Base-by-base conservation (phyloP, 2,329 filamentous ascomycete species). In the Alternaria brassicae region DNA sequence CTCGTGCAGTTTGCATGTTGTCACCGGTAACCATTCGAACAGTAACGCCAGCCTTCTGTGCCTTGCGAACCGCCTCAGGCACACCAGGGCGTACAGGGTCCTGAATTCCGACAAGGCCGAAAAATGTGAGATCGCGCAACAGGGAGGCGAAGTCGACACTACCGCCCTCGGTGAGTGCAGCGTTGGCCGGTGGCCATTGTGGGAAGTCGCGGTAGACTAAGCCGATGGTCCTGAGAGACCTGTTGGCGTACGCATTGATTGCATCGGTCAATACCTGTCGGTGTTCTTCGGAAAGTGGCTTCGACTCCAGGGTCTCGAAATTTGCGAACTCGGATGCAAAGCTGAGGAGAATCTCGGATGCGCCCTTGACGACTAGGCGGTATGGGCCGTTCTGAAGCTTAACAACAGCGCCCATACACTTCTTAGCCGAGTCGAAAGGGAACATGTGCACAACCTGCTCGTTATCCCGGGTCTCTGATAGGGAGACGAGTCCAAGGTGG, bases 11-110 rank as follows among this genome's bases (percentile, higher is more conserved):
- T 80, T 94, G 94, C 77, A 90, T 91, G 81, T 96, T 97, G 80
- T 99, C 94, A 72, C 95, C 94, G 44, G 95, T 98, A 77, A 99
- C 96, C 68, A 99, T 93, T 69, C 97, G 92, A 48, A 99, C 92
- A 60, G 93, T 90, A 71, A 98, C 97, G 66, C 95, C 94, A 62
- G 95, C 95, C 63, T 91, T 87, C 79, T 90, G 91, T 80, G 94
- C 97, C 77, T 95, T 91, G 75, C 85, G 84, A 70, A 98, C 95
- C 53, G 94, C 93, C 42, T 83, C 85, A 50, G 91, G 86, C 9
- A 97, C 95, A 80, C 98, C 94, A 34, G 92, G 90, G 37, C 95
- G 91, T 68, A 95, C 94, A 66, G 95, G 95, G 75, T 98, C 95
- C 71, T 97, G 86, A 91, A 98, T 98, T 68, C 90, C 92, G 64